Evolutionary conservation across 441 rosid species (phyloP), one percentile per base, ranked within the genome.

Genomic region (Jatropha multifida): DNA sequence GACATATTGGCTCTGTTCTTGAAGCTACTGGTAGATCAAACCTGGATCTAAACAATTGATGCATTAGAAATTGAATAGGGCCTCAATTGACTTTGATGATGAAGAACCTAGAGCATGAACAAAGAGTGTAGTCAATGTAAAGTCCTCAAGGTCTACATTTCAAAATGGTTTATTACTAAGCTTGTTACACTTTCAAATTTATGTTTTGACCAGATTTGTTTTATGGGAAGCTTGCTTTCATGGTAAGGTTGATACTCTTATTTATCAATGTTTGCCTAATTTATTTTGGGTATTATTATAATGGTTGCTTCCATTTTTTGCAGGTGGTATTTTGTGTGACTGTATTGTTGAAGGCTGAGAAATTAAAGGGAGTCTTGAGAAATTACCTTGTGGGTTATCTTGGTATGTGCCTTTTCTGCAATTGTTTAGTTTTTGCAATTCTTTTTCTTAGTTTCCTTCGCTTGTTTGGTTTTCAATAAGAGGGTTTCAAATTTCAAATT

Each of bases 1-100:
- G 73, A 37, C 69, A 56, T 51, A 37, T 75, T 66, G n/a, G 59
- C 67, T 58, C 58, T 55, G 32, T 64, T 74, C n/a, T 26, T 54
- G 41, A 46, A 27, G 23, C 4, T 59, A 5, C 13, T 11, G 27
- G 26, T 10, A 8, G 7, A 60, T 70, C 64, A 32, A 56, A 70
- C n/a, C 56, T 20, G 40, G 70, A 67, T 38, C 20, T 54, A 3
- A 41, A 18, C 27, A 55, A 6, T 32, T 55, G 60, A 17, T 38
- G 60, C 72, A 15, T 68, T 56, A 40, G 17, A 42, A 70, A 44
- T 48, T 7, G 69, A 20, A 44, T 11, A 42, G 17, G 51, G 26
- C 67, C 20, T 32, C 12, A 55, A 56, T 46, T 17, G 68, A 54
- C 69, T 52, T 48, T 23, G 20, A 26, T 26, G 15, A 18, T 17